Base-by-base conservation (phyloP, 2,329 filamentous ascomycete species). In the Juglanconis sp. region DNA sequence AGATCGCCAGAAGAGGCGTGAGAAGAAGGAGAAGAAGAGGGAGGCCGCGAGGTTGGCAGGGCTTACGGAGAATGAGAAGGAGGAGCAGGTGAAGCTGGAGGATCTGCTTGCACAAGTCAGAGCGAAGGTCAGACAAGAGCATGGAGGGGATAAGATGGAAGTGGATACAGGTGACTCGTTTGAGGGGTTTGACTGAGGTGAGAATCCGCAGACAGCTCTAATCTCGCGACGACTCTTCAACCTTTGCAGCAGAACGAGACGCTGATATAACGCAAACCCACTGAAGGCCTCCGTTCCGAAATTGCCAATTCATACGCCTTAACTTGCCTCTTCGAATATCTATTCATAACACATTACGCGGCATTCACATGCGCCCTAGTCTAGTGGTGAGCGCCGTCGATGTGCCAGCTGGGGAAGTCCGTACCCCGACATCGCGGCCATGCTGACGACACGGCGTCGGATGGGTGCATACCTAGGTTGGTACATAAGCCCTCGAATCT, bases 51-150 rank as follows among this genome's bases (percentile, higher is more conserved):
- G 79, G 64, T 76, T 81, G 69, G 81, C 84, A 35, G 81, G 79
- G 61, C 87, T 94, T 84, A 90, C 85, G n/a, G 85, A 88, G 3
- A 84, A 86, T 60, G 86, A 92, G 73, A 87, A 81, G 74, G 74
- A 79, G 38, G 81, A 87, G 71, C 80, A 86, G 66, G 79, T 74
- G 66, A 83, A 90, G 71, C 79, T 91, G 11, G 79, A 89, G 65
- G 76, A 80, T 10, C 77, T 93, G 77, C 80, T 93, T 53, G 78
- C 79, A 31, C 75, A 87, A 68, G 81, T 93, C n/a, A 79, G 87
- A 67, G 76, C 72, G 69, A 77, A 82, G 72, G 89, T 87, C 65
- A 67, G 73, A 56, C 76, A 80, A 66, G 72, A 68, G 54, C 70
- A 71, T 3, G 57, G 51, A 35, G 57, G 74, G 57, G 70, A 72